These are phyloP conservation scores for Gossypium longicalyx DNA, from an alignment of 345 rosid species.

Conservation along the genomic window DNA sequence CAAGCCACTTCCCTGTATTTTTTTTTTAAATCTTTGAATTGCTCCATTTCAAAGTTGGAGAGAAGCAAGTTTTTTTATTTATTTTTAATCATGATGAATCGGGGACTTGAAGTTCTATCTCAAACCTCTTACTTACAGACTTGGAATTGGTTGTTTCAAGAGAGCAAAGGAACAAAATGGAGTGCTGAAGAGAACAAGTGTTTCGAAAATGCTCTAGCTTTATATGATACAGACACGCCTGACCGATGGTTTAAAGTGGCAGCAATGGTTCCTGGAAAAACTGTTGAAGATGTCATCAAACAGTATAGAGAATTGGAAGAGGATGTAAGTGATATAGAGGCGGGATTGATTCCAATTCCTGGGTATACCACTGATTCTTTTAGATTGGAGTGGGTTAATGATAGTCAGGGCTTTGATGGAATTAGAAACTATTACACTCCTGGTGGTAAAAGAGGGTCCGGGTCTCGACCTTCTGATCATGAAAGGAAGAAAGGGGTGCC, in stretches of 20 bases:
- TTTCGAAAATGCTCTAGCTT: slow-evolving; percentile 89
- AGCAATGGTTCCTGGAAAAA: slow-evolving; percentile 87
- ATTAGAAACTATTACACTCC: slow-evolving; percentile 42
- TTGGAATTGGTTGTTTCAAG: slow-evolving; percentile 82
- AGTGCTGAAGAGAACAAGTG: slow-evolving; percentile 86
- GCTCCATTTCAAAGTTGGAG: too few species aligned
- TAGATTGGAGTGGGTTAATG: slow-evolving; percentile 69
- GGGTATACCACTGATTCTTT: slow-evolving; percentile 67
- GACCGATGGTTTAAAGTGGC: slow-evolving; percentile 90
- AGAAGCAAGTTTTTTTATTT: too few species aligned
- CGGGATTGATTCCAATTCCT: slow-evolving; percentile 78
- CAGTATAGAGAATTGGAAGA: slow-evolving; percentile 87
- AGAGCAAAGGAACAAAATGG: slow-evolving; percentile 61
- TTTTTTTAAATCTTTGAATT: too few species aligned
- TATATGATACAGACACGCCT: slow-evolving; percentile 76
- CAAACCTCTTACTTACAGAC: slow-evolving; percentile 55
- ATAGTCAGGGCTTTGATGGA: slow-evolving; percentile 41
- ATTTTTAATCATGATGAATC: slow-evolving; percentile 38
- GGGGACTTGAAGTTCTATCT: slow-evolving; percentile 59
- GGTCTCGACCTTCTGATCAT: slow-evolving; percentile 58
- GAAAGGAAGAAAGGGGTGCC: slow-evolving; percentile 99
- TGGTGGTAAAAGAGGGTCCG: slow-evolving; percentile 64
- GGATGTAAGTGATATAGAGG: slow-evolving; percentile 91
- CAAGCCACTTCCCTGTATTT: too few species aligned
- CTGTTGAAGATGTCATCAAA: slow-evolving; percentile 79